phyloP scores from a whole-genome alignment of 2,329 filamentous ascomycete species.

The Coniosporium uncinatum region DNA sequence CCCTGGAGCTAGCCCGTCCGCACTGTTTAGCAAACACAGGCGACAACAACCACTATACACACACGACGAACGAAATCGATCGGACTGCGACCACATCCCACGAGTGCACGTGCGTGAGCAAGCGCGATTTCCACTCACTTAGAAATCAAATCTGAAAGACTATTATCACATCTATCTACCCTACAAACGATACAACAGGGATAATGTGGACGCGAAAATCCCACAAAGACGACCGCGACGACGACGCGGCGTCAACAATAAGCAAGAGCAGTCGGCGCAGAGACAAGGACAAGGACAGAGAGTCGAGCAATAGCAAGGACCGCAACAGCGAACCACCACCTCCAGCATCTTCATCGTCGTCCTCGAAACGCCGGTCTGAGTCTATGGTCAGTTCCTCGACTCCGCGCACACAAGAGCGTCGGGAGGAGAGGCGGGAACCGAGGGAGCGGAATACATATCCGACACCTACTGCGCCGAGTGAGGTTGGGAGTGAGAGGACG shows the following conservation, averaged over 20 bases:
- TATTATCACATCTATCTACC: too few relatives aligned
- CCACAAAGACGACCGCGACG: neutral
- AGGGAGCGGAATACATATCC: neutral
- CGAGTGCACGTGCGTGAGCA: too few relatives aligned
- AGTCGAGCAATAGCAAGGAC: neutral
- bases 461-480: neutral
- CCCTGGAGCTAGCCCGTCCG: too few relatives aligned
- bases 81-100: too few relatives aligned
- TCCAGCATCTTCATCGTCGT: neutral
- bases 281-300: neutral
- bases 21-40: too few relatives aligned
- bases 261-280: too few relatives aligned
- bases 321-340: neutral
- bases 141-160: too few relatives aligned
- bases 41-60: too few relatives aligned
- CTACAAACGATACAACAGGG: too few relatives aligned
- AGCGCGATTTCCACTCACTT: too few relatives aligned
- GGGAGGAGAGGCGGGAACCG: neutral
- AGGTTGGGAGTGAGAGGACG: neutral
- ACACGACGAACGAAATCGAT: too few relatives aligned
- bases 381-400: neutral
- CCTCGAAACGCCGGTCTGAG: neutral
- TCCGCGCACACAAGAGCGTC: neutral
- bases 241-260: too few relatives aligned
- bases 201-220: neutral